Conservation (phyloP, 257 asterid genomes). For the Nicotiana tomentosiformis region DNA sequence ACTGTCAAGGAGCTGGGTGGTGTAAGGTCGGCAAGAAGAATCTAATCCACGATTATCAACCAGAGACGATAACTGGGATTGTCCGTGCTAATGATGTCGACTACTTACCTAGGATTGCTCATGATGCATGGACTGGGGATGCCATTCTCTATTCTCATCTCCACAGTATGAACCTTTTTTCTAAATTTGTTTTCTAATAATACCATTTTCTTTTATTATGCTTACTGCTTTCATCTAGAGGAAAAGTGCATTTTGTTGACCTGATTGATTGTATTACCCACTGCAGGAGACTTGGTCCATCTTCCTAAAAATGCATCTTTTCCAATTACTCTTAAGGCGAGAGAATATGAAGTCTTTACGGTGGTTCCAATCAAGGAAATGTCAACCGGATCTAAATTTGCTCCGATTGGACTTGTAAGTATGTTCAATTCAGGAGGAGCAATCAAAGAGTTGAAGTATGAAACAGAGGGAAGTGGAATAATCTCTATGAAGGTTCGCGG, state of each 20-base stretch:
- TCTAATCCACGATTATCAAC: conserved; percentile 68
- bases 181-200: neutral
- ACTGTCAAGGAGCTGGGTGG: conserved; percentile 92
- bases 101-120: conserved; percentile 65
- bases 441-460: conserved; percentile 44
- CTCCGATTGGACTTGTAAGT: conserved; percentile 63
- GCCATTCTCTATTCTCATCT: conserved; percentile 56
- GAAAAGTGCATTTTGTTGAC: neutral
- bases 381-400: conserved; percentile 41
- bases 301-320: conserved; percentile 54
- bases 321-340: conserved; percentile 56
- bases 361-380: conserved; percentile 51
- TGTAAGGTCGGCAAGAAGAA: conserved; percentile 57
- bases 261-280: neutral
- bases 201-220: neutral
- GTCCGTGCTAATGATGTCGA: conserved; percentile 62
- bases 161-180: neutral
- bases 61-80: conserved; percentile 56
- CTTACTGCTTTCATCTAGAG: neutral
- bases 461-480: conserved; percentile 28
- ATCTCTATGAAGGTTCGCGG: conserved; percentile 53
- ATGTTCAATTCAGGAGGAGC: conserved; percentile 97
- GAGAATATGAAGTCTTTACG: conserved; percentile 71
- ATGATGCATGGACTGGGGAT: conserved; percentile 60
- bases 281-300: conserved; percentile 62